Percentiles rank a stretch among this genome's conserved stretches.
phyloP scores from a whole-genome alignment of 192 early-diverging fungal genomes.

The Glomus cerebriforme region DNA sequence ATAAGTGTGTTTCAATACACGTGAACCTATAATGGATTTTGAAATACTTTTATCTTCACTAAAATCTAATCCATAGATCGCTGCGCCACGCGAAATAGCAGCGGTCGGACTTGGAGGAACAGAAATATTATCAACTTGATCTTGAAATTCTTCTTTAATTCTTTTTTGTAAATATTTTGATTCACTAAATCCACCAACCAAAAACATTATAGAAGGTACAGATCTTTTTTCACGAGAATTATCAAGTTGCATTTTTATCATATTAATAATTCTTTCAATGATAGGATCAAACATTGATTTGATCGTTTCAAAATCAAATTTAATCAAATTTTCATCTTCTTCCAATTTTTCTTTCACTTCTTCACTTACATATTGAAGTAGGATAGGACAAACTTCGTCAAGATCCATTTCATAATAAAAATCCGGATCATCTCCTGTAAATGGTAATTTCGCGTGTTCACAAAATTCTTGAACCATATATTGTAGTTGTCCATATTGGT shows the following conservation, averaged over 20 bases:
- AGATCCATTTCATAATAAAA: not conserved
- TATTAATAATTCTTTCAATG: not conserved
- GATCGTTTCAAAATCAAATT: not conserved
- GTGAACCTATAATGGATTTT: conserved; percentile 17
- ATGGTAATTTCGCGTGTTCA: not conserved
- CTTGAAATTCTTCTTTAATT: not conserved
- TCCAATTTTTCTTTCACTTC: not conserved
- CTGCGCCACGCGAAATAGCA: conserved; percentile 50
- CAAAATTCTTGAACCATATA: not conserved
- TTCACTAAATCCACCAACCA: not conserved
- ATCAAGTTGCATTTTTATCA: not conserved
- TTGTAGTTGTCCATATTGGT: not conserved
- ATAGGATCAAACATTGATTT: not conserved
- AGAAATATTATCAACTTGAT: conserved; percentile 3
- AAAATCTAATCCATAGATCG: not conserved
- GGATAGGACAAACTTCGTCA: not conserved
- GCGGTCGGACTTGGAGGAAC: conserved; percentile 49
- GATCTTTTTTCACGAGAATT: not conserved
- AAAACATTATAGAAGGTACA: not conserved
- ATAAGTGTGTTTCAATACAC: conserved; percentile 6
- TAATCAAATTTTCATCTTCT: not conserved
- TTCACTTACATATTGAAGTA: not conserved
- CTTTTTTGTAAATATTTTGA: not conserved
- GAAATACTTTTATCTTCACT: conserved; percentile 42
- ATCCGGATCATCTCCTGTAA: not conserved